Evolutionary conservation across 2,329 filamentous ascomycete species (phyloP).

Genomic region (Monosporascus sp.): DNA sequence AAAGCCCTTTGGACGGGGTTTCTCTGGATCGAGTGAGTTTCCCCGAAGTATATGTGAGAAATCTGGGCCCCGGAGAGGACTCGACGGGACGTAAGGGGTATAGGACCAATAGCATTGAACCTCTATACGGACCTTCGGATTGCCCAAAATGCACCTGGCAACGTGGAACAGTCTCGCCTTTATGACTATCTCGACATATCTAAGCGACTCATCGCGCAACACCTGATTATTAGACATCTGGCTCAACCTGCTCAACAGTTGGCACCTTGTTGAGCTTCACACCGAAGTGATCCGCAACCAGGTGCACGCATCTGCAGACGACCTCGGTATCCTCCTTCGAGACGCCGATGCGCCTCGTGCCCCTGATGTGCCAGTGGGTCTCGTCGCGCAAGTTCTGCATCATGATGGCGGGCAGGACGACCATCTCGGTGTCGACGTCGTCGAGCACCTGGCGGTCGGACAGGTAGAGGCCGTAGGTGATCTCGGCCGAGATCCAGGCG

Average conservation of each 20-base stretch:
- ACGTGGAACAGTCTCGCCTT: too few species aligned
- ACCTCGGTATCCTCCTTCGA: slow-evolving; percentile 37
- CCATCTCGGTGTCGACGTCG: slow-evolving; percentile 49
- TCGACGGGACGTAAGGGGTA: too few species aligned
- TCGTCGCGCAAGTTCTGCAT: slow-evolving; percentile 49
- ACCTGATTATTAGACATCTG: slow-evolving; percentile 13
- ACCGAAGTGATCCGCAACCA: slow-evolving; percentile 16
- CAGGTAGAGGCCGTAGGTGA: slow-evolving; percentile 55
- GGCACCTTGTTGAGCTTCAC: slow-evolving; percentile 19
- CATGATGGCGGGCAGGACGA: slow-evolving; percentile 51
- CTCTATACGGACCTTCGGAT: too few species aligned
- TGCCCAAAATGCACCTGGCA: too few species aligned
- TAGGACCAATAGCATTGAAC: too few species aligned
- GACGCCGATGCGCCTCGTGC: slow-evolving; percentile 42
- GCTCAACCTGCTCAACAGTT: slow-evolving; percentile 22
- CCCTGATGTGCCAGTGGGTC: slow-evolving; percentile 51
- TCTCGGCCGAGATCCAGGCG: slow-evolving; percentile 47
- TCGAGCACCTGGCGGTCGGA: slow-evolving; percentile 50
- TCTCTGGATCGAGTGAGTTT: too few species aligned
- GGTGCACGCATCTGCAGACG: slow-evolving; percentile 17
- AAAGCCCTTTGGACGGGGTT: too few species aligned
- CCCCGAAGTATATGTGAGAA: too few species aligned
- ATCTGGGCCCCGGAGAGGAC: too few species aligned
- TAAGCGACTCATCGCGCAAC: too few species aligned
- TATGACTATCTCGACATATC: too few species aligned